Evolutionary conservation across 768 basidiomycete species (phyloP).

Genomic region (Tulasnella sp.): DNA sequence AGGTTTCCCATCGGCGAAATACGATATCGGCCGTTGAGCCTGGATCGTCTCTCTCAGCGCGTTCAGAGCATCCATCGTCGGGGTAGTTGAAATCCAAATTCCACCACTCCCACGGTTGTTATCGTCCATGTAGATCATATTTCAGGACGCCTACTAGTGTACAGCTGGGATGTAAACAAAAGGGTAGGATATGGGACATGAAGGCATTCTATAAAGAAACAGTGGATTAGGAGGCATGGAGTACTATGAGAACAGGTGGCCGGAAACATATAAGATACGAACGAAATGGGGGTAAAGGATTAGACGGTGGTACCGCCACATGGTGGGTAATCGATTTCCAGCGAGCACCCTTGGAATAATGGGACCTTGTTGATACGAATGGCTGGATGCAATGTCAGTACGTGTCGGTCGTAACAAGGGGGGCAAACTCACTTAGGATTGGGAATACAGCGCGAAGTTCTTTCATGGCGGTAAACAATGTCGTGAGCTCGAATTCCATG

Average conservation of each 20-base stretch:
- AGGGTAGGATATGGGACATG: not conserved
- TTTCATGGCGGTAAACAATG: not conserved
- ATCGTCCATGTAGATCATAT: not conserved
- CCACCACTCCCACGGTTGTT: not conserved
- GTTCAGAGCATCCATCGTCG: slow-evolving; percentile 31
- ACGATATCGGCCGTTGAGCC: slow-evolving; percentile 39
- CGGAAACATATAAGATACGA: not conserved
- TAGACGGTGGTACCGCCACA: not conserved
- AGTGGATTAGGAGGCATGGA: not conserved
- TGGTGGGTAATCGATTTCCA: slow-evolving; percentile 2
- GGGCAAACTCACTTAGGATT: slow-evolving; percentile 2
- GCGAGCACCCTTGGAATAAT: slow-evolving; percentile 9
- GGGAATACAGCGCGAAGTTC: slow-evolving; percentile 2
- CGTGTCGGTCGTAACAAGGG: not conserved
- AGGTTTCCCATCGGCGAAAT: slow-evolving; percentile 32
- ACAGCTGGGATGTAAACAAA: not conserved
- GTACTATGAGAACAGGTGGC: too few relatives aligned
- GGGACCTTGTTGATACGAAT: slow-evolving; percentile 16
- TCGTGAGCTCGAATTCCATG: slow-evolving; percentile 4
- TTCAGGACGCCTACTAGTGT: not conserved
- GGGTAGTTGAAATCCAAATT: slow-evolving; percentile 1
- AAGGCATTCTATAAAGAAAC: not conserved
- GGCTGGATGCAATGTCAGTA: not conserved
- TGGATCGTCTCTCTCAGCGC: slow-evolving; percentile 53
- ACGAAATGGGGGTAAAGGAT: not conserved